Evolutionary conservation across 1,284 basidiomycete species (phyloP), one percentile per base, ranked within the genome.

Genomic region (Tremellales sp.): DNA sequence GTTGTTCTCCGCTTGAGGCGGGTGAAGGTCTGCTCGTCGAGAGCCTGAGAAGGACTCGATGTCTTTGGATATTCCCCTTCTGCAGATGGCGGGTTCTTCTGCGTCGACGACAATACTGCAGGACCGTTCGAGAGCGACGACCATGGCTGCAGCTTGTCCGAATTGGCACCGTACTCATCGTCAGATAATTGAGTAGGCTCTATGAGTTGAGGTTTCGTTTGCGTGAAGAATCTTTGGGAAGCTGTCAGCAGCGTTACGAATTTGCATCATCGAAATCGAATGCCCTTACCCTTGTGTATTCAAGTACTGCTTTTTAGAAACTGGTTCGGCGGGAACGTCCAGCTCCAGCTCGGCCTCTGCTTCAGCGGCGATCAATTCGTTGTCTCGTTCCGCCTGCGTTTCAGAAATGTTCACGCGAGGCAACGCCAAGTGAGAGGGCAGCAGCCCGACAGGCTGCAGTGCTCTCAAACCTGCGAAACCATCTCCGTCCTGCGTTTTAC

Each of bases 261-360:
- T 10, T n/a, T 32, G 29, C 29, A 10, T 32, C 16, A 32, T 16
- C 16, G 29, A 14, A 10, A 36, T 36, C 7, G n/a, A 14, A 36
- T 36, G 8, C 8, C 46, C 66, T 49, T 34, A 68, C 68, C 68
- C 68, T 47, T 59, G 48, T 5, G 61, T 57, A 33, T 71, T 71
- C 16, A 71, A 52, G 36, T 68, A 71, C 32, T 51, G 47, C 45
- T 59, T 45, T 40, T 56, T 59, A 1, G 54, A 50, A 21, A 50
- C 39, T 13, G 53, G 47, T 18, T 39, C 8, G 22, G 44, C 32
- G n/a, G 41, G 40, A 28, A 46, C 38, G 4, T 43, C 27, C n/a
- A n/a, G n/a, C 9, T 53, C 53, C 43, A 54, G 48, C 0, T 48
- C 57, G 13, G 52, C 35, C 31, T 68, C 68, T 2, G 53, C 16